Percentiles rank a stretch among this genome's conserved stretches.
Evolutionary conservation across 495 filamentous ascomycete species (phyloP).

Genomic region (Aspergillus funiculosus): DNA sequence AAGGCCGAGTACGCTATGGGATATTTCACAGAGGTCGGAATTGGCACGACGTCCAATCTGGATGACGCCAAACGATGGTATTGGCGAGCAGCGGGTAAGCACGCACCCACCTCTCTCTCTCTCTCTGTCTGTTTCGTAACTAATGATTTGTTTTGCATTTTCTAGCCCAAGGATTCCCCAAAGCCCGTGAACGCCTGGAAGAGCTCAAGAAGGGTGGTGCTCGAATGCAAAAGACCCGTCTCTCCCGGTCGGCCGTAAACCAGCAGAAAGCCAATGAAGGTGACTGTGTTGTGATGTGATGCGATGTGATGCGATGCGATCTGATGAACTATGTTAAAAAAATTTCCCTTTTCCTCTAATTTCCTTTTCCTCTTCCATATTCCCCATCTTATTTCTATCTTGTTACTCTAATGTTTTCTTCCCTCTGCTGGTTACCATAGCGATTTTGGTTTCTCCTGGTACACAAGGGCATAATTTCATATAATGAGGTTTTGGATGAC

Average conservation of each 20-base stretch:
- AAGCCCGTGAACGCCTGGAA: constrained; percentile 84
- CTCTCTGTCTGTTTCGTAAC: constrained; percentile 9
- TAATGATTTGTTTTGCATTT: constrained; percentile 13
- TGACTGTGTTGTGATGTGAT: constrained; percentile 56
- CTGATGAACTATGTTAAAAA: not conserved
- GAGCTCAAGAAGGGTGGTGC: constrained; percentile 76
- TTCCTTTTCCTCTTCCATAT: constrained; percentile 1
- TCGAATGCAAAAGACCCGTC: constrained; percentile 67
- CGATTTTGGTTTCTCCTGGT: constrained; percentile 1
- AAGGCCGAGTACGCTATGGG: constrained; percentile 99
- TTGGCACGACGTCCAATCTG: constrained; percentile 76
- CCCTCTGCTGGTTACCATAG: not conserved
- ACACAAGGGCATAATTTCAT: constrained; percentile 9
- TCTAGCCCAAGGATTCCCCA: constrained; percentile 85
- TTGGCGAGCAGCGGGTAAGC: constrained; percentile 93
- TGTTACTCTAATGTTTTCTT: not conserved
- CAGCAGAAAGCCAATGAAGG: constrained; percentile 79
- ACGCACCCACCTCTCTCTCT: not conserved
- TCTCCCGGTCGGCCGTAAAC: constrained; percentile 75
- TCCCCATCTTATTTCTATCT: not conserved
- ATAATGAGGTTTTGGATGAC: constrained; percentile 9
- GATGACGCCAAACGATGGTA: constrained; percentile 99
- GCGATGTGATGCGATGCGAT: constrained; percentile 48
- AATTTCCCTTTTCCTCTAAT: constrained; percentile 7
- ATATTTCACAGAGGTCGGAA: constrained; percentile 93